Evolutionary conservation across 2,329 filamentous ascomycete genomes (phyloP).

Genomic region (Fusarium sacchari): DNA sequence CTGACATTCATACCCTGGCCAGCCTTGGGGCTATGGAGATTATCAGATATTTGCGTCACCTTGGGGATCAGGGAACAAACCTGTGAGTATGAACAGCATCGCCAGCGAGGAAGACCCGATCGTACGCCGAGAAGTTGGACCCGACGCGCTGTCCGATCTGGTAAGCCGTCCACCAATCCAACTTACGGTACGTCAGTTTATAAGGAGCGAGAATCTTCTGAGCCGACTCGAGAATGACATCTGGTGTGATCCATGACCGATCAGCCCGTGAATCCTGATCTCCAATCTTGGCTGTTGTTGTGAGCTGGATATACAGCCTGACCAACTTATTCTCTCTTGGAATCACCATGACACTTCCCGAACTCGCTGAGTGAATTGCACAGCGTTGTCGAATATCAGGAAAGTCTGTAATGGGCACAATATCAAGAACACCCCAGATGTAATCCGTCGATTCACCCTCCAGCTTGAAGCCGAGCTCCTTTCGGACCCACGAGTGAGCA

Average conservation of each 20-base stretch:
- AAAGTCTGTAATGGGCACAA: slow-evolving; percentile 60
- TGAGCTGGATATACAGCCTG: slow-evolving; percentile 69
- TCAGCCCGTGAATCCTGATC: slow-evolving; percentile 56
- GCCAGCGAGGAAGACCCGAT: slow-evolving; percentile 75
- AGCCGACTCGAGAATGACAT: slow-evolving; percentile 70
- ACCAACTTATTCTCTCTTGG: slow-evolving; percentile 72
- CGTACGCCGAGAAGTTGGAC: slow-evolving; percentile 62
- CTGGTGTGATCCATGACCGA: slow-evolving; percentile 69
- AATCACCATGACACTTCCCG: slow-evolving; percentile 72
- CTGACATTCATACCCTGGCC: slow-evolving; percentile 79
- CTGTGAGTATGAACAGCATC: slow-evolving; percentile 68
- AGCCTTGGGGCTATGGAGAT: slow-evolving; percentile 61
- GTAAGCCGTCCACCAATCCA: slow-evolving; percentile 56
- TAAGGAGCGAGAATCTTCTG: slow-evolving; percentile 74
- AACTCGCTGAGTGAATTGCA: slow-evolving; percentile 63
- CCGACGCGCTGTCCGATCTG: slow-evolving; percentile 74
- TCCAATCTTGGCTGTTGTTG: background rate
- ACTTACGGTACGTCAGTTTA: slow-evolving; percentile 70
- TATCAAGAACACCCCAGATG: slow-evolving; percentile 62
- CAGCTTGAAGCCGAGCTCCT: slow-evolving; percentile 61
- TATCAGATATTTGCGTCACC: background rate
- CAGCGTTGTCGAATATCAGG: slow-evolving; percentile 68
- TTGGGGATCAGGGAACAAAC: background rate
- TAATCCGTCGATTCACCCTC: slow-evolving; percentile 64
- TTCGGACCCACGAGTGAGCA: slow-evolving; percentile 72